These are phyloP conservation scores for Melastoma malabathricum DNA, from an alignment of 345 rosid species.

Conservation along the genomic window DNA sequence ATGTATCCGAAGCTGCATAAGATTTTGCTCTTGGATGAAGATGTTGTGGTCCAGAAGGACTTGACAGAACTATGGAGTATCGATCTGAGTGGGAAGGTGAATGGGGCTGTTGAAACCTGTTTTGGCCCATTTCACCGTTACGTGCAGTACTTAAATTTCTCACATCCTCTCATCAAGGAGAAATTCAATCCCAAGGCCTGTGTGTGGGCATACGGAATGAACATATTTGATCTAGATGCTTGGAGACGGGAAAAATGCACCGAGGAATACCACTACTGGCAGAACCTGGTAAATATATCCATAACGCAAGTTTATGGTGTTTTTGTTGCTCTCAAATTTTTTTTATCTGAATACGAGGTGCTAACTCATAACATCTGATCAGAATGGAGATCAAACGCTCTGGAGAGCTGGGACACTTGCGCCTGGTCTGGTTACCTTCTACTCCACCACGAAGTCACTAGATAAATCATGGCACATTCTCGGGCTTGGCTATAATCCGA, in stretches of 20 bases:
- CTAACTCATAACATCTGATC: constrained; percentile 5
- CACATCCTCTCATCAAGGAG: constrained; percentile 58
- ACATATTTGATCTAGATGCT: constrained; percentile 76
- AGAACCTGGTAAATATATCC: constrained; percentile 16
- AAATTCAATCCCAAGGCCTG: constrained; percentile 66
- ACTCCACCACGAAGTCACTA: constrained; percentile 66
- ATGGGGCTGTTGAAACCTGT: constrained; percentile 94
- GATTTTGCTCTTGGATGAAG: constrained; percentile 75
- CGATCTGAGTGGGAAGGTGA: constrained; percentile 80
- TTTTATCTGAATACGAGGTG: background rate
- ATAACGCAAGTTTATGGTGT: background rate
- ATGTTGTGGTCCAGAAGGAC: constrained; percentile 92
- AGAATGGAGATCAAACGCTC: constrained; percentile 59
- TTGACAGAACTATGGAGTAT: constrained; percentile 73
- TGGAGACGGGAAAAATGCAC: constrained; percentile 56
- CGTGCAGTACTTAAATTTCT: constrained; percentile 59
- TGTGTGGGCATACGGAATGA: constrained; percentile 94
- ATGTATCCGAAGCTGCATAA: constrained; percentile 73
- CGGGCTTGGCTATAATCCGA: constrained; percentile 85
- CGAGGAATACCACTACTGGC: constrained; percentile 18
- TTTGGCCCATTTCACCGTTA: constrained; percentile 86
- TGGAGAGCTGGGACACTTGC: constrained; percentile 69
- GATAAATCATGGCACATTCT: constrained; percentile 90
- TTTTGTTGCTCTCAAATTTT: background rate
- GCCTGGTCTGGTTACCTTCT: constrained; percentile 81